phyloP scores from a whole-genome alignment of 2,329 filamentous ascomycete genomes.

The Botrytis tulipae region DNA sequence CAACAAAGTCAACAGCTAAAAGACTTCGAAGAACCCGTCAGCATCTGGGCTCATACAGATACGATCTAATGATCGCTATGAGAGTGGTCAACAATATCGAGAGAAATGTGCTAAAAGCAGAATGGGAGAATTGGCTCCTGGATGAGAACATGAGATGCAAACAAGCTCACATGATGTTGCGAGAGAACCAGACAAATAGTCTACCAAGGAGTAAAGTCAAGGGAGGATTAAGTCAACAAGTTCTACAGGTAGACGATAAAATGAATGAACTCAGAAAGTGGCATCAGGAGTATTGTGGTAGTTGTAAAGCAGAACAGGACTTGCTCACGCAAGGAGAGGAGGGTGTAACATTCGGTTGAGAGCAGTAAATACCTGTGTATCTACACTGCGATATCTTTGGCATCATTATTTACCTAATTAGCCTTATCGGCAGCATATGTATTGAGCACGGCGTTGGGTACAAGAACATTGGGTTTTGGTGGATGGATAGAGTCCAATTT shows the following conservation, averaged over 20 bases:
- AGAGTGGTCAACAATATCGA: conserved; percentile 88
- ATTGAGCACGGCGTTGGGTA: conserved; percentile 23
- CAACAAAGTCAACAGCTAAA: conserved; percentile 53
- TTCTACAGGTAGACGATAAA: conserved; percentile 37
- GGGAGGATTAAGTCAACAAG: conserved; percentile 26
- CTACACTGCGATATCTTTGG: conserved; percentile 1
- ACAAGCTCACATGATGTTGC: conserved; percentile 52
- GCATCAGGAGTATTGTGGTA: conserved; percentile 61
- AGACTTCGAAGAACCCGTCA: conserved; percentile 79
- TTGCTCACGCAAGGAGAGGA: conserved; percentile 29
- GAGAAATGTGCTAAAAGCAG: conserved; percentile 76
- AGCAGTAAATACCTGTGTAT: neutral
- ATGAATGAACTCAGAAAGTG: conserved; percentile 51
- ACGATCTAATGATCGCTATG: conserved; percentile 88
- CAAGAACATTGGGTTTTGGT: neutral
- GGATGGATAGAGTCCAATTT: neutral
- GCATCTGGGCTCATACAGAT: conserved; percentile 76
- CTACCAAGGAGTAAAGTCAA: conserved; percentile 35
- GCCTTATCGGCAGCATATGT: neutral
- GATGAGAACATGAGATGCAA: conserved; percentile 77
- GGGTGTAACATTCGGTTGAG: conserved; percentile 32
- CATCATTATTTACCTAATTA: neutral
- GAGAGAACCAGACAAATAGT: conserved; percentile 33
- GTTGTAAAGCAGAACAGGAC: conserved; percentile 47
- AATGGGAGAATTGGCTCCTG: conserved; percentile 90